phyloP scores from a whole-genome alignment of 2,329 filamentous ascomycete genomes.

The Aureobasidium uvarum region DNA sequence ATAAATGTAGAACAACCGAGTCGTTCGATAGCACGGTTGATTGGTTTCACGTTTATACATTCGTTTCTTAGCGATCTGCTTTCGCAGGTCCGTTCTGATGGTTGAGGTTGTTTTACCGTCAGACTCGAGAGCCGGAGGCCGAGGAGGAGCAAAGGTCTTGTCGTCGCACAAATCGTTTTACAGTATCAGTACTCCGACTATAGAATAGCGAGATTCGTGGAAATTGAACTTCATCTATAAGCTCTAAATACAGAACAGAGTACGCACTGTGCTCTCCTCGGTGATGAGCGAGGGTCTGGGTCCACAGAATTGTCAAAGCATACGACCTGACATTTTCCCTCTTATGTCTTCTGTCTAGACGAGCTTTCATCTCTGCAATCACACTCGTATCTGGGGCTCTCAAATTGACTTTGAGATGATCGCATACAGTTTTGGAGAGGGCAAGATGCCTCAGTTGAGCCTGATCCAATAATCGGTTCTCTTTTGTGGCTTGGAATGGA shows the following conservation, averaged over 20 bases:
- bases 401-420: not conserved
- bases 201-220: not conserved
- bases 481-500: slow-evolving; percentile 1
- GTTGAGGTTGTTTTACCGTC: not conserved
- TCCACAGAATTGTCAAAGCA: slow-evolving; percentile 7
- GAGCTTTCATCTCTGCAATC: not conserved
- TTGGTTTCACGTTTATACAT: not conserved
- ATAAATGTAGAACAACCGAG: not conserved
- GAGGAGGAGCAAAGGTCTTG: not conserved
- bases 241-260: not conserved
- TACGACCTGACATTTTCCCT: slow-evolving; percentile 5
- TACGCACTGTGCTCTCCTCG: slow-evolving; percentile 8
- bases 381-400: not conserved
- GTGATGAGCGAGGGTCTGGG: slow-evolving; percentile 15
- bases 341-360: not conserved
- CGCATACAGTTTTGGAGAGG: not conserved
- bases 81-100: not conserved
- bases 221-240: not conserved
- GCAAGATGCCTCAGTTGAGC: not conserved
- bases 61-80: not conserved
- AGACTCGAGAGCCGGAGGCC: not conserved
- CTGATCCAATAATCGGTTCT: not conserved
- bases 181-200: not conserved
- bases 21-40: not conserved
- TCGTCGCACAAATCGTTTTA: not conserved